Evolutionary conservation across 768 basidiomycete genomes (phyloP).

Genomic region (Trichaptum fuscoviolaceum): DNA sequence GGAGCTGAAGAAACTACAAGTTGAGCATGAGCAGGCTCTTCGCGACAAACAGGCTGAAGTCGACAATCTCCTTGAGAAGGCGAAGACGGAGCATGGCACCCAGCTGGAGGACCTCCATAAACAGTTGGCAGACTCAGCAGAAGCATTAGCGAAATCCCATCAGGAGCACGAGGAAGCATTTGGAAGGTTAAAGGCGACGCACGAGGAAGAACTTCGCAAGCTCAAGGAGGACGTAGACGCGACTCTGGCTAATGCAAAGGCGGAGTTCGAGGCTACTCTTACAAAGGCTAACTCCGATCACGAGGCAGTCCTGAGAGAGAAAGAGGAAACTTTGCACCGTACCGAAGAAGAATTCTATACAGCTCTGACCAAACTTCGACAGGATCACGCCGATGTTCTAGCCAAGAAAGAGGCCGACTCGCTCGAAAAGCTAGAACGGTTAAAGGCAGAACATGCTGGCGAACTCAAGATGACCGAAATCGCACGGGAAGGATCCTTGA

Average conservation of each 20-base stretch:
- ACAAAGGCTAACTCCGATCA: constrained; percentile 49
- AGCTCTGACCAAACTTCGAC: constrained; percentile 69
- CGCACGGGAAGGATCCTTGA: constrained; percentile 64
- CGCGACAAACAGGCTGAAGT: constrained; percentile 36
- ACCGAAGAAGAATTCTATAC: constrained; percentile 84
- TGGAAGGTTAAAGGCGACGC: constrained; percentile 44
- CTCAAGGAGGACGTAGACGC: constrained; percentile 52
- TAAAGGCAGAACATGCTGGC: constrained; percentile 72
- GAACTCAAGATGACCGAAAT: constrained; percentile 73
- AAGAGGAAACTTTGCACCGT: constrained; percentile 57
- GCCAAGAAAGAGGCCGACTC: constrained; percentile 57
- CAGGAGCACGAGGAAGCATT: constrained; percentile 58
- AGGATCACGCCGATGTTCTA: constrained; percentile 62
- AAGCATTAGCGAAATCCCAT: constrained; percentile 30
- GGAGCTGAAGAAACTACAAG: constrained; percentile 45
- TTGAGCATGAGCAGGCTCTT: constrained; percentile 41
- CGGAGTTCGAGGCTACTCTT: constrained; percentile 51
- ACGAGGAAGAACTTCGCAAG: constrained; percentile 47
- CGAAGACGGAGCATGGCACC: constrained; percentile 47
- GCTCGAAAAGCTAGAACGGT: constrained; percentile 57
- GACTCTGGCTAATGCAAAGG: constrained; percentile 39
- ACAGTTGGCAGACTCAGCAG: constrained; percentile 40
- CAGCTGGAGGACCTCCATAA: constrained; percentile 32
- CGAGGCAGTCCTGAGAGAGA: constrained; percentile 48
- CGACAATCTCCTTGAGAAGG: constrained; percentile 34